These are phyloP conservation scores for Hanseniaspora valbyensis DNA, from an alignment of 805 yeast species.

Conservation along the genomic window DNA sequence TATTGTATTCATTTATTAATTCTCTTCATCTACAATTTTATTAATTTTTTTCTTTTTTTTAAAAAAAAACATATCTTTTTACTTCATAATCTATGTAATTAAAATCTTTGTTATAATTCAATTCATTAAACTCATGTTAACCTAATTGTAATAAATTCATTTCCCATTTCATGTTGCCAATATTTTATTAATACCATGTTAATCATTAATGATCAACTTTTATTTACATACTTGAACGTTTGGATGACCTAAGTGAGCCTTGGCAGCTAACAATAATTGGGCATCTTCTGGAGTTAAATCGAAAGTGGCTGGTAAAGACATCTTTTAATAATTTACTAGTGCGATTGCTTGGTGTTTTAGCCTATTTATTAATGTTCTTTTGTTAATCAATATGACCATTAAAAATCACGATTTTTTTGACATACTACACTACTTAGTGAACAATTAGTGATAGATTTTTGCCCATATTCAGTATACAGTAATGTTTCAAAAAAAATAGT, in stretches of 20 bases:
- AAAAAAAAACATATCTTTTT: no score
- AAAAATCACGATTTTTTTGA: not conserved
- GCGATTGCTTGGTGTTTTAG: conserved; percentile 23
- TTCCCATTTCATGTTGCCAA: no score
- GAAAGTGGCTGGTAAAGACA: conserved; percentile 81
- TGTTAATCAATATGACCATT: not conserved
- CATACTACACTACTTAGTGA: not conserved
- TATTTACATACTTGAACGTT: conserved; percentile 91
- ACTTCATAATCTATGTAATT: no score
- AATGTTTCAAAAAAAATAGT: not conserved
- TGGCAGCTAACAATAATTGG: conserved; percentile 98
- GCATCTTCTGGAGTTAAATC: conserved; percentile 96
- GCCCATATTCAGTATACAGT: not conserved
- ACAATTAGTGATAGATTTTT: not conserved
- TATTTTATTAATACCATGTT: no score
- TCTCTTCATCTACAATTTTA: no score
- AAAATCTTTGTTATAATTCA: no score
- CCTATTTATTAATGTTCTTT: not conserved
- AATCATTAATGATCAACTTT: no score
- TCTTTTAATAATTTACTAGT: conserved; percentile 27
- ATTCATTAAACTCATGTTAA: no score
- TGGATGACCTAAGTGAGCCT: conserved; percentile 98
- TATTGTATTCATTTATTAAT: no score
- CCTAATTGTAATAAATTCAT: no score
- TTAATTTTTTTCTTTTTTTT: no score